Conservation (phyloP, 176 grass and related monocot genomes). For the Oryza meyeriana region DNA sequence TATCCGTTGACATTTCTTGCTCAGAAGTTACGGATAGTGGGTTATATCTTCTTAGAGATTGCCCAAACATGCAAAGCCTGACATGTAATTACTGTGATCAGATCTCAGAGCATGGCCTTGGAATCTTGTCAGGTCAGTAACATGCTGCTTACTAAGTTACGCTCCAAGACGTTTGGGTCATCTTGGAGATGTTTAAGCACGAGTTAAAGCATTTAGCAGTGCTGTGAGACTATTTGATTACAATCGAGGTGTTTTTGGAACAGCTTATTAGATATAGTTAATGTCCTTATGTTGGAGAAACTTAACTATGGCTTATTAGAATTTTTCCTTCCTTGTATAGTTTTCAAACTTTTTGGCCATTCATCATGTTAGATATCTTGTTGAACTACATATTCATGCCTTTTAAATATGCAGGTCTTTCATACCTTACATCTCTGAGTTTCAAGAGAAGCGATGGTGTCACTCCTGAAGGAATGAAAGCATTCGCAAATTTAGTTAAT, state of each 20-base stretch:
- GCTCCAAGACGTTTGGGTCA: background rate
- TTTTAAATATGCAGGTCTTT: slow-evolving; percentile 57
- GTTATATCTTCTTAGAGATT: slow-evolving; percentile 65
- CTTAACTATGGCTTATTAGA: background rate
- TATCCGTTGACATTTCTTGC: slow-evolving; percentile 86
- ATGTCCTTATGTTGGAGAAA: slow-evolving; percentile 2
- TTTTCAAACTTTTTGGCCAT: background rate
- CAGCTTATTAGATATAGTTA: background rate
- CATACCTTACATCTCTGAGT: slow-evolving; percentile 74
- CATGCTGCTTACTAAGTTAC: background rate
- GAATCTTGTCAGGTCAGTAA: slow-evolving; percentile 63
- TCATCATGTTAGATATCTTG: background rate
- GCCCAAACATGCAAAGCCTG: slow-evolving; percentile 63
- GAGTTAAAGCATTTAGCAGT: slow-evolving; percentile 1
- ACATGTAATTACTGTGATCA: slow-evolving; percentile 87
- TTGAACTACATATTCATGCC: background rate
- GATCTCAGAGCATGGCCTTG: slow-evolving; percentile 66
- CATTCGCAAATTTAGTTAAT: slow-evolving; percentile 70
- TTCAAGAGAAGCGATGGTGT: slow-evolving; percentile 78
- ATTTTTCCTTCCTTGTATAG: background rate
- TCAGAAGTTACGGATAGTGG: slow-evolving; percentile 83
- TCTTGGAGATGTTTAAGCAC: background rate
- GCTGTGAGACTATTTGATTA: background rate
- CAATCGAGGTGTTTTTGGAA: background rate
- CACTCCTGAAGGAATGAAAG: slow-evolving; percentile 71